Evolutionary conservation across 257 asterid genomes (phyloP).

Genomic region (Rauvolfia tetraphylla): DNA sequence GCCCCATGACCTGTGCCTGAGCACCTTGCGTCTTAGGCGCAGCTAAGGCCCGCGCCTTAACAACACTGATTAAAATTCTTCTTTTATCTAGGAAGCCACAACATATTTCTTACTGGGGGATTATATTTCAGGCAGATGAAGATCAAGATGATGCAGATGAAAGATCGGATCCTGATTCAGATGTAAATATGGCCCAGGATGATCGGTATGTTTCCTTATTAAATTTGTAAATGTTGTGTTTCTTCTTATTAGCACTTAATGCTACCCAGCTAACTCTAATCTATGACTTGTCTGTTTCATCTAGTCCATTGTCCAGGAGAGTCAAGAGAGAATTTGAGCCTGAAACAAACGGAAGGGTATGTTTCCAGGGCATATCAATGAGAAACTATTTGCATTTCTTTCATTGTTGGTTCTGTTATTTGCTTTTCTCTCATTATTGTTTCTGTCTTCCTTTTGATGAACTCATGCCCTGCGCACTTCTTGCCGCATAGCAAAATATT

Average conservation of each 20-base stretch:
- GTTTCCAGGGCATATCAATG: neutral
- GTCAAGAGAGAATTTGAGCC: constrained; percentile 68
- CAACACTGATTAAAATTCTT: constrained; percentile 28
- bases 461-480: too few relatives aligned
- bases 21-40: too few relatives aligned
- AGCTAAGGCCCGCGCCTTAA: too few relatives aligned
- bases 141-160: constrained; percentile 43
- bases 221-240: neutral
- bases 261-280: neutral
- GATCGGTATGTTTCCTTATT: constrained; percentile 26
- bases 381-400: neutral
- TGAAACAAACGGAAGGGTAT: constrained; percentile 65
- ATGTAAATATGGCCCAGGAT: constrained; percentile 26
- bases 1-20: too few relatives aligned
- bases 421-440: neutral
- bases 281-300: constrained; percentile 9
- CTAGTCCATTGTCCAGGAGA: constrained; percentile 28
- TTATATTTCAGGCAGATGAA: constrained; percentile 31
- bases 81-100: constrained; percentile 4
- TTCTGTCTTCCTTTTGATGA: neutral
- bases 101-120: constrained; percentile 1
- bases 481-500: neutral
- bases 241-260: constrained; percentile 8
- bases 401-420: too few relatives aligned
- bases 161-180: constrained; percentile 35